Conservation (phyloP, 306 rosid genomes). For the Cicer judaicum region DNA sequence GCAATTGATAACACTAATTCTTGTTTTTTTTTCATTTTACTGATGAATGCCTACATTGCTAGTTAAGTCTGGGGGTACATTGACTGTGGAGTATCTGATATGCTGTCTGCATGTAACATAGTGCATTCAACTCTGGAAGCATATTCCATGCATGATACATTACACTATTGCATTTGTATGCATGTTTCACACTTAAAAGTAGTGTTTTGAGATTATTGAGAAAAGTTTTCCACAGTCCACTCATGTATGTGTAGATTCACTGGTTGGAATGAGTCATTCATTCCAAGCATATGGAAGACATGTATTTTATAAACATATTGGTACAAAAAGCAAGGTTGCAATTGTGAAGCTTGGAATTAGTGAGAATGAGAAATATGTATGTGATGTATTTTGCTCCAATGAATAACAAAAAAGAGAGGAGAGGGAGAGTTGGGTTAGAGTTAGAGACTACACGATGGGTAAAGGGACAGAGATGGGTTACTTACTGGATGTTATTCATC, state of each 20-base stretch:
- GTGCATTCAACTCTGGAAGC: constrained; percentile 14
- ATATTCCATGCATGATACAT: constrained; percentile 17
- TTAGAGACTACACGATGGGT: background rate
- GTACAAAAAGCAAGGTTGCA: background rate
- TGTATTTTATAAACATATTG: background rate
- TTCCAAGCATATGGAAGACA: background rate
- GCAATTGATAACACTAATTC: too few species aligned
- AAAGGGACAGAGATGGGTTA: background rate
- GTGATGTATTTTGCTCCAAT: background rate
- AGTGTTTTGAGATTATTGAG: background rate
- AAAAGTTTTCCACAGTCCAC: background rate
- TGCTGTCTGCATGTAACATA: background rate
- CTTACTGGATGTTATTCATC: background rate
- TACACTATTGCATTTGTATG: constrained; percentile 16
- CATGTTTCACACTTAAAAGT: background rate
- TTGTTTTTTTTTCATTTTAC: background rate
- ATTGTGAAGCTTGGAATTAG: background rate
- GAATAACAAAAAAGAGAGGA: background rate
- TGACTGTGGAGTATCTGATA: background rate
- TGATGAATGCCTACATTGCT: constrained; percentile 26
- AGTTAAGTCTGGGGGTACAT: background rate
- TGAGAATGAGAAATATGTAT: background rate
- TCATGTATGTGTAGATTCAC: background rate
- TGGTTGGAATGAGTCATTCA: constrained; percentile 2
- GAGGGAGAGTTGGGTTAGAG: background rate